Conservation (phyloP, 2,329 filamentous ascomycete genomes). For the Ascochyta lentis region DNA sequence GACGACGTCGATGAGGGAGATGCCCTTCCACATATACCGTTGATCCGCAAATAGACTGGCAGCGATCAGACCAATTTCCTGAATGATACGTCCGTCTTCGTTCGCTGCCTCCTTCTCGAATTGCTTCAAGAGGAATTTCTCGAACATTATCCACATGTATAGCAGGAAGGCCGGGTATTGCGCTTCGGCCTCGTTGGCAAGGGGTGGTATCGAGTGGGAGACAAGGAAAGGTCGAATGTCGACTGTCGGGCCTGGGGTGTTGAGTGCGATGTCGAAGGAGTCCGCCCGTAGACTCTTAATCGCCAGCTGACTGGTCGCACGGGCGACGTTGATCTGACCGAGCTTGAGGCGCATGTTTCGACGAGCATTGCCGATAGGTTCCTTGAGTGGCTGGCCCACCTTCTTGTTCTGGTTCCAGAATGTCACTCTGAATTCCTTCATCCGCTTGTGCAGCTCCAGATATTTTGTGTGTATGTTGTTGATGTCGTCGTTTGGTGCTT, state of each 20-base stretch:
- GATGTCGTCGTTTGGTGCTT: slow-evolving; percentile 28
- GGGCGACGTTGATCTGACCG: slow-evolving; percentile 43
- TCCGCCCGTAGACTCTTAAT: slow-evolving; percentile 40
- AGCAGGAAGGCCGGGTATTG: slow-evolving; percentile 59
- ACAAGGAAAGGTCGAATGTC: slow-evolving; percentile 48
- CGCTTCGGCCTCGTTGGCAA: slow-evolving; percentile 38
- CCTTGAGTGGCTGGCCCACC: slow-evolving; percentile 36
- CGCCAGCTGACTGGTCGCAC: slow-evolving; percentile 34
- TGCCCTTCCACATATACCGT: slow-evolving; percentile 70
- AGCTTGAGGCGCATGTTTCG: slow-evolving; percentile 40
- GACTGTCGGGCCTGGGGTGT: slow-evolving; percentile 36
- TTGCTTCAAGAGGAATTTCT: slow-evolving; percentile 75
- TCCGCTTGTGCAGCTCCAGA: slow-evolving; percentile 43
- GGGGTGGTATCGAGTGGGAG: slow-evolving; percentile 37
- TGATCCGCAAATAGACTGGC: slow-evolving; percentile 76
- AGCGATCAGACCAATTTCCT: slow-evolving; percentile 79
- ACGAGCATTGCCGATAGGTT: slow-evolving; percentile 39
- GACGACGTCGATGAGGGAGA: slow-evolving; percentile 79
- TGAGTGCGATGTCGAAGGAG: slow-evolving; percentile 35
- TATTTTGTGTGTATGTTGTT: slow-evolving; percentile 45
- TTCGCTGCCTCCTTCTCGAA: slow-evolving; percentile 50
- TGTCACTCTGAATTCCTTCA: slow-evolving; percentile 46
- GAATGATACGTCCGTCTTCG: slow-evolving; percentile 59
- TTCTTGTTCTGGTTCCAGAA: slow-evolving; percentile 37
- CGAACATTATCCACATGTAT: slow-evolving; percentile 77